These are phyloP conservation scores for Coemansia asiatica DNA, from an alignment of 192 early-diverging fungal genomes.

Conservation along the genomic window DNA sequence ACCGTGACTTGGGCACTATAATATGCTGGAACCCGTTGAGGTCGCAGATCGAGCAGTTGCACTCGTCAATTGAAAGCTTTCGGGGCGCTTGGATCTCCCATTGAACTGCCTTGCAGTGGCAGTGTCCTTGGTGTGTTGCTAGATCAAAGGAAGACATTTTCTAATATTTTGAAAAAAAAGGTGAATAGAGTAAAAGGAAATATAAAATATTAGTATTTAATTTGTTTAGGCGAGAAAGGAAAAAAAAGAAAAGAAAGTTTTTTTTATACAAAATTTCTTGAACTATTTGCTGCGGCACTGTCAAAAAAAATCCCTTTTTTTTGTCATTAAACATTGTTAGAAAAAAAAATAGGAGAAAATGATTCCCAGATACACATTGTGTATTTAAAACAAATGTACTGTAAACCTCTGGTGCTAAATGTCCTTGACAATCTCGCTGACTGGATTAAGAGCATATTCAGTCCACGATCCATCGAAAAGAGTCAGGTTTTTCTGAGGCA, in stretches of 20 bases:
- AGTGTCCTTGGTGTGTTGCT: conserved; percentile 29
- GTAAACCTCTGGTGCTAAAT: no score
- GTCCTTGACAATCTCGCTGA: conserved; percentile 68
- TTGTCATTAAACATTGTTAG: no score
- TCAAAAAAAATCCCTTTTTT: no score
- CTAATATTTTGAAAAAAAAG: background rate
- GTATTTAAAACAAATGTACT: no score
- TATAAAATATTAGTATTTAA: background rate
- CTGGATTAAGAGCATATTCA: conserved; percentile 75
- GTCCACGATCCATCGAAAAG: conserved; percentile 93
- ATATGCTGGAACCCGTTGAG: conserved; percentile 48
- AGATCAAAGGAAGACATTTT: conserved; percentile 13
- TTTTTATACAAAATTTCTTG: no score
- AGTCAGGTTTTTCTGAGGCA: conserved; percentile 57
- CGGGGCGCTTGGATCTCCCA: conserved; percentile 45
- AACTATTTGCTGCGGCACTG: no score
- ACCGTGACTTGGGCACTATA: conserved; percentile 34
- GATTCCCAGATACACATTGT: no score
- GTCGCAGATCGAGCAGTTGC: conserved; percentile 48
- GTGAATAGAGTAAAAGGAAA: background rate
- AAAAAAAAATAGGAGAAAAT: no score
- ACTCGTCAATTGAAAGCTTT: conserved; percentile 35
- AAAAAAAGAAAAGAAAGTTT: no score
- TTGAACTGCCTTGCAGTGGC: conserved; percentile 42
- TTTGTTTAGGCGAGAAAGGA: no score